Conservation (phyloP, 495 filamentous ascomycete genomes). For the Xylaria bambusicola region DNA sequence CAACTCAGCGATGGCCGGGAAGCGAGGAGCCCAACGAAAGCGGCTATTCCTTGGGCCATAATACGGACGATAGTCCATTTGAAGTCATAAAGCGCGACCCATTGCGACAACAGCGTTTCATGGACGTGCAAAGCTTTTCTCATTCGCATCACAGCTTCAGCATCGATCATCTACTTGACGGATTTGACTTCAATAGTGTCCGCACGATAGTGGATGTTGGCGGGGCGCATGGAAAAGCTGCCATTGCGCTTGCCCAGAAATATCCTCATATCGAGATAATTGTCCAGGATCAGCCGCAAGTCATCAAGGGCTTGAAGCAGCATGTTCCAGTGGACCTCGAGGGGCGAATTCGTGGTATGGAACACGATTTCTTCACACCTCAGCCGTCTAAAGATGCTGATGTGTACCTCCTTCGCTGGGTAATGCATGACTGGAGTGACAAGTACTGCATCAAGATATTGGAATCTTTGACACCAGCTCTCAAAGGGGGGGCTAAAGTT, state of each 20-base stretch:
- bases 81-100: not conserved
- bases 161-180: not conserved
- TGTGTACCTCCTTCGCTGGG: slow-evolving; percentile 51
- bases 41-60: not conserved
- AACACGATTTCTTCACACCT: slow-evolving; percentile 51
- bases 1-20: not conserved
- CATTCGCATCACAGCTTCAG: not conserved
- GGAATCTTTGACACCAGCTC: slow-evolving; percentile 43
- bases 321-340: slow-evolving; percentile 24
- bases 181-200: not conserved
- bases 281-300: slow-evolving; percentile 29
- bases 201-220: slow-evolving; percentile 17
- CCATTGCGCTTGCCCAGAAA: slow-evolving; percentile 26
- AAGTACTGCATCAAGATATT: slow-evolving; percentile 52
- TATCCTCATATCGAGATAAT: slow-evolving; percentile 27
- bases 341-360: slow-evolving; percentile 27
- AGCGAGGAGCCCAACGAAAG: not conserved
- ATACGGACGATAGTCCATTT: slow-evolving; percentile 1
- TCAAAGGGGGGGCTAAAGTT: slow-evolving; percentile 44
- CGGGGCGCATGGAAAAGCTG: slow-evolving; percentile 31
- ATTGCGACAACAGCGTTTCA: not conserved
- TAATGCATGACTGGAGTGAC: slow-evolving; percentile 54
- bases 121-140: not conserved
- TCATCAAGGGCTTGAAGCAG: slow-evolving; percentile 24
- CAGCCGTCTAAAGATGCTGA: slow-evolving; percentile 46